Base-by-base conservation (phyloP, 1,284 basidiomycete species). In the Fomitopsis betulina region DNA sequence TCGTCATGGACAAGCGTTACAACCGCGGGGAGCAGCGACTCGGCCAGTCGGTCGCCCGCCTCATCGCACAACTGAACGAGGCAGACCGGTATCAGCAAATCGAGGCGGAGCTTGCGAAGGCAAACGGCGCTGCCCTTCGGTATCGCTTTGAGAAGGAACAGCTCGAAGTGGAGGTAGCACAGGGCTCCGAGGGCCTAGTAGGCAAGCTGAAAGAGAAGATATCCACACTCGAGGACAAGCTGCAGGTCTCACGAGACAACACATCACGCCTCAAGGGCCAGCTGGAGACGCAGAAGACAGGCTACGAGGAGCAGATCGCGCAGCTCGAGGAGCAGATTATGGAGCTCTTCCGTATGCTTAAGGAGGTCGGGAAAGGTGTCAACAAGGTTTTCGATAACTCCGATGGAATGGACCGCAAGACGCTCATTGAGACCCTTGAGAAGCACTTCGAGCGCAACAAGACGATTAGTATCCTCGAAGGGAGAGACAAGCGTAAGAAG, bases 261-360 rank as follows among this genome's bases (percentile, higher is more conserved):
- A 89, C 87, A 5, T 79, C 85, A 27, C 80, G 86, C 53, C 76
- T 94, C 5, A 89, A 93, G 65, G 83, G 84, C 21, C 91, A 95
- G 69, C 78, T 98, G 64, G 87, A 86, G 60, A 83, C 84, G 51
- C 93, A 96, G 78, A 91, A 89, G 69, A 75, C 76, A 35, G 86
- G 85, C 12, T 96, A 96, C 68, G 92, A 96, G 67, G 91, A 94
- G 61, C 87, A 89, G 61, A 93, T 98, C 58, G 81, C 85, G 1
- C 91, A 94, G 69, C 84, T 98, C 17, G 94, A 98, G 70, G 82
- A 90, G 7, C 93, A 97, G 77, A 96, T 96, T 61, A 85, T 93
- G 78, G 96, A 98, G 72, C 74, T 98, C 19, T 98, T 96, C 78
- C 83, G 90, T 63, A 96, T 96, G 91, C 79, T 97, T 51, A 91